A percentile compares a stretch with the other conserved stretches of the same genome.
These are phyloP conservation scores for Yarrowia galli DNA, from an alignment of 1,139 yeast species.

Conservation along the genomic window DNA sequence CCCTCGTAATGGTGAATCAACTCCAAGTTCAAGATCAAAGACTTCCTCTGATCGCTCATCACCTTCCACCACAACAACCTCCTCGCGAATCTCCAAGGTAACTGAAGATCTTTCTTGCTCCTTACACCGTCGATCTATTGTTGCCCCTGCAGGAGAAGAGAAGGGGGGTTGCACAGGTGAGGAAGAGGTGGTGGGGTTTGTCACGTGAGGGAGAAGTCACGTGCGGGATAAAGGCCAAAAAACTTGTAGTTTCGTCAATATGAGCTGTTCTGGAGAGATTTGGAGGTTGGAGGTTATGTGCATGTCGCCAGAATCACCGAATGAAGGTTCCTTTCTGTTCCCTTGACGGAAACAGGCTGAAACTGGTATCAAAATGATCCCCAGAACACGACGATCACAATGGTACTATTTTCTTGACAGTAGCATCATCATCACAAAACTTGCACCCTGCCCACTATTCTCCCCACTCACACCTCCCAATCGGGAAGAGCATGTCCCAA, in stretches of 20 bases:
- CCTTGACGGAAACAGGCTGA: neutral
- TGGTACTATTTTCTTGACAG: too few species aligned
- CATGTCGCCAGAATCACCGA: too few species aligned
- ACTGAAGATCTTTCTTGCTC: slow-evolving; percentile 7
- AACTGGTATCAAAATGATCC: neutral
- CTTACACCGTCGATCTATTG: slow-evolving; percentile 9
- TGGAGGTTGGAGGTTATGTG: too few species aligned
- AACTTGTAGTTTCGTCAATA: too few species aligned
- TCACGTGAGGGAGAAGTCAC: neutral
- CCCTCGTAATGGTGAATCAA: too few species aligned
- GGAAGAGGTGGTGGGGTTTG: neutral
- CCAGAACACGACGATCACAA: neutral
- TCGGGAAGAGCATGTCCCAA: neutral
- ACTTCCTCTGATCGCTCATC: too few species aligned
- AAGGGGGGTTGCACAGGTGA: neutral
- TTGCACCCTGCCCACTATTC: too few species aligned
- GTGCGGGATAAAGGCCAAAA: too few species aligned
- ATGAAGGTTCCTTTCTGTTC: too few species aligned
- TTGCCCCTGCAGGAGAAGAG: slow-evolving; percentile 9
- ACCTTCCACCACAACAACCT: too few species aligned
- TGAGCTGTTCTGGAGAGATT: too few species aligned
- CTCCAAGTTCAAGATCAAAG: neutral
- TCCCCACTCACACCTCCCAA: neutral
- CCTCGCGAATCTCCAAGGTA: slow-evolving; percentile 1
- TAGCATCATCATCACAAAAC: too few species aligned